These are phyloP conservation scores for Gossypium ekmanianum DNA, from an alignment of 345 rosid genomes.

Conservation along the genomic window DNA sequence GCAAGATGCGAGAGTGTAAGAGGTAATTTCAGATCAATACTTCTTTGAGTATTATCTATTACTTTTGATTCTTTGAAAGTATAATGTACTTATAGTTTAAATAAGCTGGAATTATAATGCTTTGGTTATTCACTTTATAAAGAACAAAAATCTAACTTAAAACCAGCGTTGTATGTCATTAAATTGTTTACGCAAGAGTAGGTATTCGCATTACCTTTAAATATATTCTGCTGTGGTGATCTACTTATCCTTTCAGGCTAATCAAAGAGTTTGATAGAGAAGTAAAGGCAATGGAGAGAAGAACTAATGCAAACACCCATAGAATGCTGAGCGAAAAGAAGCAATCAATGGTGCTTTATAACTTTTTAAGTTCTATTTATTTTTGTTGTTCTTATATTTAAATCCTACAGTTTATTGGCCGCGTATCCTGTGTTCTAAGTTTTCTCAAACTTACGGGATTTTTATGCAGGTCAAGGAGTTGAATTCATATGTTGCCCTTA, in stretches of 20 bases:
- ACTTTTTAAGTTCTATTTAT: neutral
- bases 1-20: constrained; percentile 91
- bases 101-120: neutral
- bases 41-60: neutral
- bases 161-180: neutral
- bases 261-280: constrained; percentile 88
- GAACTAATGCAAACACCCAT: constrained; percentile 59
- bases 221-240: neutral
- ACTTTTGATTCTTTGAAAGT: neutral
- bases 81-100: neutral
- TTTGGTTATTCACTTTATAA: neutral
- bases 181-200: neutral
- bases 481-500: constrained; percentile 74
- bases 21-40: constrained; percentile 37
- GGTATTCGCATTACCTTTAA: neutral
- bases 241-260: constrained; percentile 52
- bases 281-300: constrained; percentile 62
- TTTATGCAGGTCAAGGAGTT: constrained; percentile 69
- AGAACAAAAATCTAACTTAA: neutral
- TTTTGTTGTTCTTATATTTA: neutral
- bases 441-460: constrained; percentile 20
- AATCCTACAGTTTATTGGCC: neutral
- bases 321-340: constrained; percentile 73
- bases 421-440: constrained; percentile 5
- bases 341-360: constrained; percentile 65